Evolutionary conservation across 495 filamentous ascomycete genomes (phyloP).

Genomic region (Articulospora tetracladia): DNA sequence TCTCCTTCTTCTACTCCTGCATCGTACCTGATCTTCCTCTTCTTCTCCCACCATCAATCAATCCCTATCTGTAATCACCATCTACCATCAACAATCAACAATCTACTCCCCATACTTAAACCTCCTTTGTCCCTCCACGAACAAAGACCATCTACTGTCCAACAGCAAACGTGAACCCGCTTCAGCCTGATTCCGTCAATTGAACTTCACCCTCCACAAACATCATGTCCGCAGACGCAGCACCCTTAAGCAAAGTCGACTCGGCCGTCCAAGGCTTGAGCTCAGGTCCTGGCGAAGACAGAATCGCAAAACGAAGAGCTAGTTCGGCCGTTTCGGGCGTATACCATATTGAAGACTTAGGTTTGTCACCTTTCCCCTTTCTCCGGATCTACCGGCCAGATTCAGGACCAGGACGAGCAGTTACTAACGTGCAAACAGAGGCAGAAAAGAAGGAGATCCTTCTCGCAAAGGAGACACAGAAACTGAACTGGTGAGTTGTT

Average conservation of each 20-base stretch:
- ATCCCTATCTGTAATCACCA: background rate
- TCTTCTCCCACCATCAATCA: conserved; percentile 7
- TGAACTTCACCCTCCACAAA: background rate
- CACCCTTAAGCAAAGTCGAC: conserved; percentile 72
- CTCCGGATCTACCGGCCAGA: background rate
- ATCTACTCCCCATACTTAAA: background rate
- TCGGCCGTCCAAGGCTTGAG: conserved; percentile 78
- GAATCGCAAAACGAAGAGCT: conserved; percentile 49
- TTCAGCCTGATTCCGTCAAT: background rate
- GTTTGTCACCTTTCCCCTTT: conserved; percentile 46
- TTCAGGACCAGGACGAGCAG: background rate
- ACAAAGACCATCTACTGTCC: no score
- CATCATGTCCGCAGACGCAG: conserved; percentile 25
- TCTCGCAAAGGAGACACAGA: conserved; percentile 85
- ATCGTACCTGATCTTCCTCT: conserved; percentile 25
- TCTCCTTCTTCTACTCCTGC: conserved; percentile 13
- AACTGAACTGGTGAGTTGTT: conserved; percentile 74
- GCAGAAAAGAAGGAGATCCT: conserved; percentile 67
- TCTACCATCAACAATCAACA: background rate
- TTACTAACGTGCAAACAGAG: conserved; percentile 45
- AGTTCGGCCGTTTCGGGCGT: conserved; percentile 65
- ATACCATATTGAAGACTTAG: conserved; percentile 80
- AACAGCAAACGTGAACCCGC: no score
- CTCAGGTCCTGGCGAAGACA: conserved; percentile 56
- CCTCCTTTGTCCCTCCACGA: background rate